Evolutionary conservation across 2,329 filamentous ascomycete species (phyloP).

Genomic region (Calonectria pseudoreteaudii): DNA sequence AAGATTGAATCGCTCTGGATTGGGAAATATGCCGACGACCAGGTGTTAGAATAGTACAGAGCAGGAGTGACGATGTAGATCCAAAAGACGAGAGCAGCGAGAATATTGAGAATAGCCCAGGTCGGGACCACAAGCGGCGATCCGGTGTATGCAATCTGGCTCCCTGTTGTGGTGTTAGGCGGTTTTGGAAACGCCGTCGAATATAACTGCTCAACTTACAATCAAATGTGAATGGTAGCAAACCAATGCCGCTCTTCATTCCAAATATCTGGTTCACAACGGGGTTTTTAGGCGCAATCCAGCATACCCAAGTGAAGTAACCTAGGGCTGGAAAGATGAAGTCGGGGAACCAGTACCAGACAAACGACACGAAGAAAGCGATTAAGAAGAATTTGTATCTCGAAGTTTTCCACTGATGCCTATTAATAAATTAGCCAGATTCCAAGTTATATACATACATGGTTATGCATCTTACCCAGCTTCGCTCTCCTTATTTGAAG

Average conservation of each 20-base stretch:
- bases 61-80: slow-evolving; percentile 57
- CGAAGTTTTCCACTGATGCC: slow-evolving; percentile 49
- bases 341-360: slow-evolving; percentile 65
- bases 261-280: slow-evolving; percentile 63
- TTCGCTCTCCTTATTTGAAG: slow-evolving; percentile 48
- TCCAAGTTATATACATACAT: neutral
- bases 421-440: neutral
- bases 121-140: slow-evolving; percentile 10
- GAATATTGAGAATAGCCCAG: neutral
- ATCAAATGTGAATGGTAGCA: slow-evolving; percentile 57
- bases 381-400: slow-evolving; percentile 60
- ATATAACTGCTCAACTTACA: slow-evolving; percentile 36
- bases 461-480: slow-evolving; percentile 13
- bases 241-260: slow-evolving; percentile 54
- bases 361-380: slow-evolving; percentile 49
- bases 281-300: slow-evolving; percentile 60
- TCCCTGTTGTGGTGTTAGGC: slow-evolving; percentile 3
- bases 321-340: slow-evolving; percentile 58
- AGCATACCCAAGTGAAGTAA: slow-evolving; percentile 61
- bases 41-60: slow-evolving; percentile 61
- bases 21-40: slow-evolving; percentile 64
- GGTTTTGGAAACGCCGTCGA: neutral
- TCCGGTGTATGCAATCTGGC: slow-evolving; percentile 18
- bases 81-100: slow-evolving; percentile 56
- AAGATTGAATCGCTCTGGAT: slow-evolving; percentile 64